Percentiles rank a stretch among this genome's conserved stretches.
Conservation (phyloP, 768 basidiomycete species). For the Nidularia pulvinata region DNA sequence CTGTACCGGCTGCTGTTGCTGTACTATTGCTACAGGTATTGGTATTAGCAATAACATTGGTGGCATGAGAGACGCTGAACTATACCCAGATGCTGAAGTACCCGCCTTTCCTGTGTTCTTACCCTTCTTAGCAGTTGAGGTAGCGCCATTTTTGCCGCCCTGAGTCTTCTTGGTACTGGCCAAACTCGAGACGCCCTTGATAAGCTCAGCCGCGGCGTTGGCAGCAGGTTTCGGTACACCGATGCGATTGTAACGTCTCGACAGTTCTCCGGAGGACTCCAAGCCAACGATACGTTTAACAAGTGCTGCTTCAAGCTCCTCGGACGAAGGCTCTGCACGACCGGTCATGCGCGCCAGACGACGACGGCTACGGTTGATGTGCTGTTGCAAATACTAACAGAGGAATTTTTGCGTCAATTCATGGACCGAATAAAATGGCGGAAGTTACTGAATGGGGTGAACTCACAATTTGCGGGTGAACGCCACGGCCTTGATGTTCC, state of each 20-base stretch:
- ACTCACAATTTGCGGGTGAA: slow-evolving; percentile 35
- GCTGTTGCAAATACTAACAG: slow-evolving; percentile 63
- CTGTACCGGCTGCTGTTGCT: neutral
- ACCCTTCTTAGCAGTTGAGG: no score
- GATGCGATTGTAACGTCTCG: slow-evolving; percentile 20
- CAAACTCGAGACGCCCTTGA: no score
- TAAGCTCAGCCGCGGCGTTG: neutral
- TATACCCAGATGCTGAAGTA: no score
- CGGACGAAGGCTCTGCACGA: slow-evolving; percentile 45
- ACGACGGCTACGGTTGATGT: slow-evolving; percentile 62
- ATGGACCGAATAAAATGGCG: neutral
- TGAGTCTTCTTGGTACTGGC: no score
- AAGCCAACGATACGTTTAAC: slow-evolving; percentile 22
- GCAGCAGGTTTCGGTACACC: slow-evolving; percentile 12
- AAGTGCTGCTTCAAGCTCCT: slow-evolving; percentile 38
- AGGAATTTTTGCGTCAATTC: neutral
- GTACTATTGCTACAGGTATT: neutral
- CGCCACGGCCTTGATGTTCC: slow-evolving; percentile 15
- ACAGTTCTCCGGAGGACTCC: neutral
- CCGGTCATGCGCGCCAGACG: slow-evolving; percentile 74
- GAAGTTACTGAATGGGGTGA: neutral
- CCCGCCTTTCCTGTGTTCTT: no score
- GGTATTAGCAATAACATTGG: neutral
- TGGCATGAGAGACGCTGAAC: neutral
- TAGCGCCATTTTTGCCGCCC: no score